Evolutionary conservation across 2,329 filamentous ascomycete species (phyloP).

Genomic region (Macroventuria anomochaeta): DNA sequence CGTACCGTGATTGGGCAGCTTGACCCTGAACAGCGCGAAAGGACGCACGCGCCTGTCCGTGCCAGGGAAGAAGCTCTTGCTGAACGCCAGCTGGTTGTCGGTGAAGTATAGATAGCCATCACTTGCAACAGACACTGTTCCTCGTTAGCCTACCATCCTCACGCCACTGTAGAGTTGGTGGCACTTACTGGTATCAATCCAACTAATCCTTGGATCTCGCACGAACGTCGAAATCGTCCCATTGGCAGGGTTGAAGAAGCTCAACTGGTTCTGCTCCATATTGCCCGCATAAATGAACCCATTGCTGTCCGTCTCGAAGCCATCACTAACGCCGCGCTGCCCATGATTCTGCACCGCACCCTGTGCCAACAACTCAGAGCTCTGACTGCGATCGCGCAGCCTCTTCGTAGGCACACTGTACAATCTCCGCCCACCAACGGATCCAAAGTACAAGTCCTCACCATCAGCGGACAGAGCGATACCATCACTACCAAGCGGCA

Average conservation of each 20-base stretch:
- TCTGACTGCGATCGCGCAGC: constrained; percentile 49
- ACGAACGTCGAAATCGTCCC: constrained; percentile 54
- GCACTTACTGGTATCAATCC: constrained; percentile 56
- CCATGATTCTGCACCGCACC: constrained; percentile 52
- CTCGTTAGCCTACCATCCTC: background rate
- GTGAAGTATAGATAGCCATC: constrained; percentile 63
- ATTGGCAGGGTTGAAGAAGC: constrained; percentile 55
- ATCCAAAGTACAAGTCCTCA: constrained; percentile 55
- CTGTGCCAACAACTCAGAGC: constrained; percentile 54
- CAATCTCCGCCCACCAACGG: constrained; percentile 54
- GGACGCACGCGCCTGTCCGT: constrained; percentile 53
- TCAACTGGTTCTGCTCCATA: constrained; percentile 53
- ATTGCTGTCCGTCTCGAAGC: constrained; percentile 60
- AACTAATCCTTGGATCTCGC: constrained; percentile 56
- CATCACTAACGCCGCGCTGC: constrained; percentile 60
- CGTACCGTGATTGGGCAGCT: constrained; percentile 52
- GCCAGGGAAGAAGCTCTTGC: constrained; percentile 49
- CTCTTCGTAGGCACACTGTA: constrained; percentile 55
- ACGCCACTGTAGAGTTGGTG: no score
- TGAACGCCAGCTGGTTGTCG: constrained; percentile 57
- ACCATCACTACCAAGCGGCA: constrained; percentile 58
- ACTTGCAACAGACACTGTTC: constrained; percentile 45
- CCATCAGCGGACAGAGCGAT: constrained; percentile 59
- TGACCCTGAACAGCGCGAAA: constrained; percentile 52
- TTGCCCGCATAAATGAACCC: constrained; percentile 58